Evolutionary conservation across 2,329 filamentous ascomycete species (phyloP).

Genomic region (Colletotrichum lentis): DNA sequence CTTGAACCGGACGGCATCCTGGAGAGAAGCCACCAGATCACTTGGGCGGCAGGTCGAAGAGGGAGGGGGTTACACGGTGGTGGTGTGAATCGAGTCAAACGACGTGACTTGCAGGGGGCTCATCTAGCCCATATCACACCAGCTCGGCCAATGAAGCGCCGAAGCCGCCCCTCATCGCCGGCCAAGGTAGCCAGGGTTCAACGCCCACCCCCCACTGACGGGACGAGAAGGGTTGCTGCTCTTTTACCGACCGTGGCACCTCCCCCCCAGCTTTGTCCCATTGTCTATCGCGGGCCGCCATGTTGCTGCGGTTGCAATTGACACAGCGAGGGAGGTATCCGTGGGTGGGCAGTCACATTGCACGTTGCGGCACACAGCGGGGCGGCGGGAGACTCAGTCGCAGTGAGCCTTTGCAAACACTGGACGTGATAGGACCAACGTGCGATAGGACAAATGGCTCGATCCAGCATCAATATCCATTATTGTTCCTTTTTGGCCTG

Average conservation of each 20-base stretch:
- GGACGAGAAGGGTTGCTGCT: constrained; percentile 5
- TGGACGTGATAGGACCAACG: constrained; percentile 22
- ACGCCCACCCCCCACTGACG: constrained; percentile 6
- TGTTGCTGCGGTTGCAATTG: constrained; percentile 7
- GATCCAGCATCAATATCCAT: constrained; percentile 27
- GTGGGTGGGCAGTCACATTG: background rate
- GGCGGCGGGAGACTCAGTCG: constrained; percentile 1
- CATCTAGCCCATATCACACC: constrained; percentile 20
- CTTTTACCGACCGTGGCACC: constrained; percentile 27
- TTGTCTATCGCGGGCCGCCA: constrained; percentile 3
- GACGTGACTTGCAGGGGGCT: constrained; percentile 29
- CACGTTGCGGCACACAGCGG: background rate
- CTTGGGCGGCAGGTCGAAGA: constrained; percentile 31
- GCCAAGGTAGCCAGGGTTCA: constrained; percentile 21
- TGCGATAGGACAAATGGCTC: background rate
- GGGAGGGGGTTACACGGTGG: constrained; percentile 12
- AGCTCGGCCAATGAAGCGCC: constrained; percentile 27
- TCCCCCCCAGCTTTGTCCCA: background rate
- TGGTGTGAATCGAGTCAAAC: constrained; percentile 33
- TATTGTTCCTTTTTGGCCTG: constrained; percentile 21
- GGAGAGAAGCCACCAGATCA: constrained; percentile 36
- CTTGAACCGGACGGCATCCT: constrained; percentile 18
- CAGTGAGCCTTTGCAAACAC: constrained; percentile 3
- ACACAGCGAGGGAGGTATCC: background rate
- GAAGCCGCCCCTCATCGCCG: constrained; percentile 6